Percentiles rank a stretch among this genome's conserved stretches.
These are phyloP conservation scores for Lodderomyces oxycetoniae DNA, from an alignment of 1,139 yeast species.

Conservation along the genomic window DNA sequence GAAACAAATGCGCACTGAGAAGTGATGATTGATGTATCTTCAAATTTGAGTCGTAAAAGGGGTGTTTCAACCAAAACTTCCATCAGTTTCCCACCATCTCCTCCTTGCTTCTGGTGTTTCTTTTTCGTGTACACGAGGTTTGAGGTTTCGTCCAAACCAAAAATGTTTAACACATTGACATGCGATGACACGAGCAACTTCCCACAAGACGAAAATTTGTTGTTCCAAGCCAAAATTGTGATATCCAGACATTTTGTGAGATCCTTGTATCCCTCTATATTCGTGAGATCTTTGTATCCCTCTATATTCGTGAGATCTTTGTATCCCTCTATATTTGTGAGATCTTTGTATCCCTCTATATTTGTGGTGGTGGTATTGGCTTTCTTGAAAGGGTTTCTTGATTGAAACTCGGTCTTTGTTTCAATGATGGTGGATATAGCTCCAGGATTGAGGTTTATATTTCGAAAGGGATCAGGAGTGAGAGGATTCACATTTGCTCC, in stretches of 20 bases:
- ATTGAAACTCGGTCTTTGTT: constrained; percentile 9
- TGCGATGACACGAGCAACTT: constrained; percentile 32
- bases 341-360: constrained; percentile 18
- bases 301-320: constrained; percentile 8
- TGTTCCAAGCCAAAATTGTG: constrained; percentile 5
- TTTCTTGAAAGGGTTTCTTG: constrained; percentile 22
- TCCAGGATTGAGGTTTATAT: constrained; percentile 53
- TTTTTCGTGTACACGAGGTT: constrained; percentile 17
- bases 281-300: not conserved
- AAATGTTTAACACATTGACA: constrained; percentile 35
- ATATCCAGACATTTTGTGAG: constrained; percentile 4
- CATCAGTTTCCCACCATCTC: constrained; percentile 13
- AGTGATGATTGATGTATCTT: constrained; percentile 25
- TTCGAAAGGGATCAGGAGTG: constrained; percentile 47
- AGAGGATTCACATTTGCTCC: constrained; percentile 55
- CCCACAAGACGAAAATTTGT: constrained; percentile 4
- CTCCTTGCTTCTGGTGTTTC: constrained; percentile 10
- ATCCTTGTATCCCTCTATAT: constrained; percentile 2
- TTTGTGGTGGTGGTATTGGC: constrained; percentile 31
- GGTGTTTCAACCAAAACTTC: constrained; percentile 27
- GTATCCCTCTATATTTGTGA: constrained; percentile 14
- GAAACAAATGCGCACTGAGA: constrained; percentile 24
- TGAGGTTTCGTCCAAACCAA: constrained; percentile 27
- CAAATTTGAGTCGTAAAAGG: constrained; percentile 30
- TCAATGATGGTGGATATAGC: constrained; percentile 34